These are phyloP conservation scores for Paxillus ammoniavirescens DNA, from an alignment of 768 basidiomycete genomes.

Conservation along the genomic window DNA sequence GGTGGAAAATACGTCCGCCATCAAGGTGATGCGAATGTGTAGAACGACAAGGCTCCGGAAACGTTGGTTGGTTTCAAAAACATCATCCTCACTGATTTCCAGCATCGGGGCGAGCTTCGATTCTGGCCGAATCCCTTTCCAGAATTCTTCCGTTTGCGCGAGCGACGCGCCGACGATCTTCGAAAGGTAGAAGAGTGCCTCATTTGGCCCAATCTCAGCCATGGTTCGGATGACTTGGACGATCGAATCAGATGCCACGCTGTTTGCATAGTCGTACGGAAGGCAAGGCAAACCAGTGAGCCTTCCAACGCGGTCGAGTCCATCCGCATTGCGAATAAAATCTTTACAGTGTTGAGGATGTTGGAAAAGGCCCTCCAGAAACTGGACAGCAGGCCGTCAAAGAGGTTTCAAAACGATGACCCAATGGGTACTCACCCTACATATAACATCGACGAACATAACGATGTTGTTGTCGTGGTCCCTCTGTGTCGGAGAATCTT, in stretches of 20 bases:
- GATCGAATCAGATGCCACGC: conserved; percentile 82
- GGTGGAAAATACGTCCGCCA: conserved; percentile 86
- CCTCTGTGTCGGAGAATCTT: conserved; percentile 41
- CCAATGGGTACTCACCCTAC: conserved; percentile 53
- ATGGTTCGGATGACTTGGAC: conserved; percentile 87
- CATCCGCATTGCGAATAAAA: conserved; percentile 74
- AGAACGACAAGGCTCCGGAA: conserved; percentile 76
- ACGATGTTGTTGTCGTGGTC: conserved; percentile 75
- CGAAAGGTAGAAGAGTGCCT: conserved; percentile 69
- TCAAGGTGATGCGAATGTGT: conserved; percentile 75
- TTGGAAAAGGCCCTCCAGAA: conserved; percentile 93
- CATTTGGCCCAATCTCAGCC: conserved; percentile 79
- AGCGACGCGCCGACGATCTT: conserved; percentile 70
- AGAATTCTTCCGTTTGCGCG: conserved; percentile 67
- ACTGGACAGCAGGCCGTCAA: conserved; percentile 43
- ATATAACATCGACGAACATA: conserved; percentile 75
- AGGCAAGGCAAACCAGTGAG: conserved; percentile 83
- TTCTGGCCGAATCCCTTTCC: conserved; percentile 49
- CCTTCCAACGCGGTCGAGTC: conserved; percentile 70
- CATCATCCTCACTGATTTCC: conserved; percentile 50
- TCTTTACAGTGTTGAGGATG: conserved; percentile 88
- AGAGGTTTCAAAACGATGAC: background rate
- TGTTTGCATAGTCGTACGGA: conserved; percentile 85
- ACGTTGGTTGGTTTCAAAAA: conserved; percentile 49
- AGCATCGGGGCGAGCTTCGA: conserved; percentile 68